phyloP scores from a whole-genome alignment of 257 asterid species.

The Penstemon barbatus region DNA sequence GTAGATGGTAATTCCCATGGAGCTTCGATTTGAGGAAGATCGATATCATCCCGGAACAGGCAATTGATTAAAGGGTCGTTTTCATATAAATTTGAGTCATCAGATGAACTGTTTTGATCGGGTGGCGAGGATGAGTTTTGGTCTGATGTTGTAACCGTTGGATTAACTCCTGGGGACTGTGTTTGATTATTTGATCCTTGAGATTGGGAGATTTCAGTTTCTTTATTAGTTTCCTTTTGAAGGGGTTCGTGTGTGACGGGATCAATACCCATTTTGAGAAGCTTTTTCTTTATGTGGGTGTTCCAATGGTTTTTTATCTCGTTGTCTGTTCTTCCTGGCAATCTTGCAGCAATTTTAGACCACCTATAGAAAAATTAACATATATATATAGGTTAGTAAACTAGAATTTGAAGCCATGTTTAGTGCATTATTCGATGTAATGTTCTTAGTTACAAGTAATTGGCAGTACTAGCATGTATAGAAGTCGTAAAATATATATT shows the following conservation, averaged over 20 bases:
- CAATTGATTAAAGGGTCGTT: slow-evolving; percentile 56
- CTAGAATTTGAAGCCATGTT: no score
- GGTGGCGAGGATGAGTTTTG: slow-evolving; percentile 45
- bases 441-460: no score
- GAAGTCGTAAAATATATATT: neutral
- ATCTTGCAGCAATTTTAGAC: slow-evolving; percentile 89
- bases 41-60: slow-evolving; percentile 47
- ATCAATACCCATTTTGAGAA: slow-evolving; percentile 83
- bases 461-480: neutral
- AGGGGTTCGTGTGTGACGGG: slow-evolving; percentile 86
- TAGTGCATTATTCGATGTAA: no score
- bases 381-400: no score
- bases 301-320: slow-evolving; percentile 98
- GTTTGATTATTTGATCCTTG: neutral
- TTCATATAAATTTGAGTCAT: slow-evolving; percentile 47
- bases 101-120: slow-evolving; percentile 54
- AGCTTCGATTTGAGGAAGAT: slow-evolving; percentile 31
- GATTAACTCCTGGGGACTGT: neutral
- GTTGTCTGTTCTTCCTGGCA: slow-evolving; percentile 92
- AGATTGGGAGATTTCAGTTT: slow-evolving; percentile 29
- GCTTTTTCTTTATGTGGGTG: slow-evolving; percentile 91
- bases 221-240: slow-evolving; percentile 33
- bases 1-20: slow-evolving; percentile 48
- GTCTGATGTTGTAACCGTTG: neutral
- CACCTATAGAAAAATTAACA: slow-evolving; percentile 41